Conservation (phyloP, 768 basidiomycete genomes). For the Leccinum subgranulosum region DNA sequence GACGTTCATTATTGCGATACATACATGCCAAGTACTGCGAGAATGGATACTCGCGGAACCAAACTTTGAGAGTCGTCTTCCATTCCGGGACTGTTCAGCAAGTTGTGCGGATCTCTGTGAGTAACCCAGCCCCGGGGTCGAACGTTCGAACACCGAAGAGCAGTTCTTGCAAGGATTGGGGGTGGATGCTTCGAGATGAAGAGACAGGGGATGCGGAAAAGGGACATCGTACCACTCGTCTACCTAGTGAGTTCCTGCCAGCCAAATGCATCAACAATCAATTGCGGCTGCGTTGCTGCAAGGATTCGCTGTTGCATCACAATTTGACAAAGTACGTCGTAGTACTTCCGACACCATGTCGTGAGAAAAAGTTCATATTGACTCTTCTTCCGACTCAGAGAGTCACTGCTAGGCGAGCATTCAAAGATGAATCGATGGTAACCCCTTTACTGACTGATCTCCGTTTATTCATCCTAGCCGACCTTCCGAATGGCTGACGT, state of each 20-base stretch:
- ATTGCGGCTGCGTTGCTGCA: constrained; percentile 3
- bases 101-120: constrained; percentile 9
- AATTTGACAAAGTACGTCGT: background rate
- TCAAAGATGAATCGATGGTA: background rate
- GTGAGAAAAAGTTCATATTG: background rate
- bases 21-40: background rate
- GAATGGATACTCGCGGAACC: background rate
- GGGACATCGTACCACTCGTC: constrained; percentile 1
- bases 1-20: background rate
- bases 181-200: background rate
- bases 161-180: background rate
- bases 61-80: background rate
- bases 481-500: background rate
- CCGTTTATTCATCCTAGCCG: background rate
- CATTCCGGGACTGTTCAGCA: background rate
- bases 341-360: background rate
- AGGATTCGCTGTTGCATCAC: constrained; percentile 3
- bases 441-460: background rate
- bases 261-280: background rate
- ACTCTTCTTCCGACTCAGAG: background rate
- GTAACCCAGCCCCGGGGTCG: background rate
- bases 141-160: background rate
- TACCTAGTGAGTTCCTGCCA: background rate
- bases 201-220: background rate
- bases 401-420: background rate